phyloP scores from a whole-genome alignment of 768 basidiomycete species.

The Piloderma croceum region DNA sequence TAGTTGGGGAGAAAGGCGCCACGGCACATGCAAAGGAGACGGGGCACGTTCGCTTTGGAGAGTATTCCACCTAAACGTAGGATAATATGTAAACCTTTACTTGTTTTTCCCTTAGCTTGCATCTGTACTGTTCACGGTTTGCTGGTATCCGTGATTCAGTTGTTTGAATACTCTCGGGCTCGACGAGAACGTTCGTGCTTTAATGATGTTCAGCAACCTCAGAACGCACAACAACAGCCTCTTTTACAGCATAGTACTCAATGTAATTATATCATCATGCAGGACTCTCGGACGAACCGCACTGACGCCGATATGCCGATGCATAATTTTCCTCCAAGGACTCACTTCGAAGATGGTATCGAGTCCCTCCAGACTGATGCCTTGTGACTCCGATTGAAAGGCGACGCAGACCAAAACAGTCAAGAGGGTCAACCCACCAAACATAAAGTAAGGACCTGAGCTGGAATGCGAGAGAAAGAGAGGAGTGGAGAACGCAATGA shows the following conservation, averaged over 20 bases:
- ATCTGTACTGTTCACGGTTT: too few relatives aligned
- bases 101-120: too few relatives aligned
- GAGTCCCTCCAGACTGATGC: constrained; percentile 38
- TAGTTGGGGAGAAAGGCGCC: constrained; percentile 94
- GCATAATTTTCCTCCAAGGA: neutral
- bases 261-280: too few relatives aligned
- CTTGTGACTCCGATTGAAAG: constrained; percentile 41
- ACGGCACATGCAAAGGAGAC: constrained; percentile 82
- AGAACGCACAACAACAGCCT: too few relatives aligned
- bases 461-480: constrained; percentile 39
- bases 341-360: constrained; percentile 30
- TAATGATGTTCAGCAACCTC: too few relatives aligned
- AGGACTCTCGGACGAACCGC: too few relatives aligned
- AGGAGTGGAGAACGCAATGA: constrained; percentile 41
- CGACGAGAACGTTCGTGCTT: too few relatives aligned
- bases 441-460: constrained; percentile 45
- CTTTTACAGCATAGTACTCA: too few relatives aligned
- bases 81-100: too few relatives aligned
- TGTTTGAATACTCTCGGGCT: too few relatives aligned
- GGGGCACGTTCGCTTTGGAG: constrained; percentile 81
- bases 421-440: constrained; percentile 32
- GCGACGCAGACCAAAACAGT: constrained; percentile 33
- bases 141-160: too few relatives aligned
- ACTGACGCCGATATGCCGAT: neutral
- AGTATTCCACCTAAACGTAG: too few relatives aligned